These are phyloP conservation scores for Pestalotiopsis sp. DNA, from an alignment of 2,329 filamentous ascomycete species.

Conservation along the genomic window DNA sequence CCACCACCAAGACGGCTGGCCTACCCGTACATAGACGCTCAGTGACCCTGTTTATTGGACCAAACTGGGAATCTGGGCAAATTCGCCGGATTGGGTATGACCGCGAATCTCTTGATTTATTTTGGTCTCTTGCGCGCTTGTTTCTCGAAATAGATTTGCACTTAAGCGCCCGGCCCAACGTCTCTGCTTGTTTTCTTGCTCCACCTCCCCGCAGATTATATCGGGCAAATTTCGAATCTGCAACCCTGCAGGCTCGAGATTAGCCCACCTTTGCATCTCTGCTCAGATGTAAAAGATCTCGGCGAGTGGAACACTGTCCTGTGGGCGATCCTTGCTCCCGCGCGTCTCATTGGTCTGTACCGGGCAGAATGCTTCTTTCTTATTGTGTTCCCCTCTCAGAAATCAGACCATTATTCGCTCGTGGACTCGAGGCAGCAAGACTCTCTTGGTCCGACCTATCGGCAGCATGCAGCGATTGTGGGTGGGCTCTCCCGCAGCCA, in stretches of 20 bases:
- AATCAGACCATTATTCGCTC: background rate
- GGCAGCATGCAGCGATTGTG: background rate
- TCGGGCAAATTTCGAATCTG: constrained; percentile 8
- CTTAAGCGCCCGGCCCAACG: constrained; percentile 1
- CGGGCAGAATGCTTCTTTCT: background rate
- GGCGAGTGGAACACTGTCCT: background rate
- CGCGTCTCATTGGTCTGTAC: background rate
- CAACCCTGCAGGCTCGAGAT: background rate
- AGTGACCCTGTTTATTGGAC: background rate
- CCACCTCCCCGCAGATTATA: background rate
- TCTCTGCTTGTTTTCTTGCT: background rate
- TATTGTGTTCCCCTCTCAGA: constrained; percentile 7
- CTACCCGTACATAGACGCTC: background rate
- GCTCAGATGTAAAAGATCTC: background rate
- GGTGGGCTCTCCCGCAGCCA: background rate
- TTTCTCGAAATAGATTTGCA: constrained; percentile 11
- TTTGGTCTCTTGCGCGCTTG: constrained; percentile 12
- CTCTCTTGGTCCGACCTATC: background rate
- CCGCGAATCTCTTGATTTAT: background rate
- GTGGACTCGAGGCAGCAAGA: background rate
- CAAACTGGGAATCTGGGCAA: constrained; percentile 3
- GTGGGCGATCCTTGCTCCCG: background rate
- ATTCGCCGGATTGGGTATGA: background rate
- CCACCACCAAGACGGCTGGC: background rate
- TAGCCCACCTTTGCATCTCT: background rate